phyloP scores from a whole-genome alignment of 331 rosid genomes.

The Phaseolus coccineus region DNA sequence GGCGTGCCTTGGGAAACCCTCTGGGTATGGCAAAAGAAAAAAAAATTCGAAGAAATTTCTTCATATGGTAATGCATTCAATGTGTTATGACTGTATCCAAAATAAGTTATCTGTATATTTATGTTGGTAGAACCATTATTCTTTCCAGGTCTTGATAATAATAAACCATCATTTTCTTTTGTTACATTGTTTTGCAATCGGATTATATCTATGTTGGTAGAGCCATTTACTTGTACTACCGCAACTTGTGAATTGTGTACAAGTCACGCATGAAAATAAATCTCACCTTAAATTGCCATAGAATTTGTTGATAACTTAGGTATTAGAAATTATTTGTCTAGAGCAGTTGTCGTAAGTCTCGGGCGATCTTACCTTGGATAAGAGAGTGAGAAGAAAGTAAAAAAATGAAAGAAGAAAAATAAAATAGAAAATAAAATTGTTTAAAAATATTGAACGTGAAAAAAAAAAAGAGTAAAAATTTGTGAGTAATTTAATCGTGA shows the following conservation, averaged over 20 bases:
- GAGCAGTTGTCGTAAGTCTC: no score
- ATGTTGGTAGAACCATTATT: conserved; percentile 42
- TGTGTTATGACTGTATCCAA: conserved; percentile 33
- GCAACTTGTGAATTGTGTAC: neutral
- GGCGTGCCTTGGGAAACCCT: conserved; percentile 31
- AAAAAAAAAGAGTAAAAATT: no score
- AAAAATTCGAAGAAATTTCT: conserved; percentile 23
- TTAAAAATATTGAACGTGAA: no score
- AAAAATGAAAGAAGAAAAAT: no score
- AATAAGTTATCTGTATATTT: conserved; percentile 34
- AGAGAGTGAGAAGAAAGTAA: no score
- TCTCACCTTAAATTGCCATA: no score
- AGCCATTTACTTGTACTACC: no score
- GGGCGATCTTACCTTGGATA: no score
- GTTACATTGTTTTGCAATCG: conserved; percentile 15
- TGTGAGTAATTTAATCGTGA: no score
- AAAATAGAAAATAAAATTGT: no score
- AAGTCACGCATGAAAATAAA: neutral
- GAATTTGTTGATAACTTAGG: no score
- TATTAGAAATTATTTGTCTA: no score
- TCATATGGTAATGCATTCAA: conserved; percentile 32
- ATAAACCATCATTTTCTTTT: conserved; percentile 17
- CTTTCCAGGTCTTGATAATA: conserved; percentile 40
- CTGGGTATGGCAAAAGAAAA: neutral
- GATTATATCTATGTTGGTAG: neutral